These are phyloP conservation scores for Trebouxia gelatinosa DNA, from an alignment of 163 green algal species.

Conservation along the genomic window DNA sequence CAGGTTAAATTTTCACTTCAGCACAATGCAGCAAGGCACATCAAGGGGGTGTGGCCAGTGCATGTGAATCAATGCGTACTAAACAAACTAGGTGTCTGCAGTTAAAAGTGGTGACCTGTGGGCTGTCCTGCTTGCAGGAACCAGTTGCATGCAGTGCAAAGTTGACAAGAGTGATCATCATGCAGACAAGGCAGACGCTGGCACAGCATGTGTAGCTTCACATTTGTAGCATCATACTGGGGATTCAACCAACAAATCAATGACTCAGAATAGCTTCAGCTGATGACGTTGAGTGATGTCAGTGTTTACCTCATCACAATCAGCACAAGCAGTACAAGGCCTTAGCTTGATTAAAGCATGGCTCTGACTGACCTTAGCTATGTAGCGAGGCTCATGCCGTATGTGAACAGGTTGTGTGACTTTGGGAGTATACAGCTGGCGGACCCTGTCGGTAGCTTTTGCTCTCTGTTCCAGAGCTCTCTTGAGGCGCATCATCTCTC, in stretches of 20 bases:
- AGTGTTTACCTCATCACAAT: neutral
- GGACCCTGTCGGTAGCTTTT: slow-evolving; percentile 44
- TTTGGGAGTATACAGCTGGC: slow-evolving; percentile 83
- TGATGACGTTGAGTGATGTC: neutral
- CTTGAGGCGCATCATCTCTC: slow-evolving; percentile 79
- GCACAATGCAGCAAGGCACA: too few species aligned
- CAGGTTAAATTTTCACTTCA: too few species aligned
- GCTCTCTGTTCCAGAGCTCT: slow-evolving; percentile 74
- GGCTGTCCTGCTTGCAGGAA: too few species aligned
- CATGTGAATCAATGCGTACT: too few species aligned
- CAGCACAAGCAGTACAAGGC: neutral
- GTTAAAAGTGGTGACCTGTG: too few species aligned
- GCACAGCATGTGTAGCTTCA: neutral
- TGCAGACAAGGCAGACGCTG: neutral
- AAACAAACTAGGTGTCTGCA: too few species aligned
- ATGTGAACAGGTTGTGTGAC: slow-evolving; percentile 74
- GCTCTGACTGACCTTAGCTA: slow-evolving; percentile 31
- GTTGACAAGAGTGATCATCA: too few species aligned
- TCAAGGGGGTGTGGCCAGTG: too few species aligned
- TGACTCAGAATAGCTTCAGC: too few species aligned
- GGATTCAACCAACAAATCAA: neutral
- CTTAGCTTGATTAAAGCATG: neutral
- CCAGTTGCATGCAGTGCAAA: too few species aligned
- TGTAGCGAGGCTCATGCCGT: slow-evolving; percentile 46
- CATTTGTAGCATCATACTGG: neutral